A percentile compares a stretch with the other conserved stretches of the same genome.
phyloP scores from a whole-genome alignment of 2,329 filamentous ascomycete genomes.

The Aureobasidium sp. region DNA sequence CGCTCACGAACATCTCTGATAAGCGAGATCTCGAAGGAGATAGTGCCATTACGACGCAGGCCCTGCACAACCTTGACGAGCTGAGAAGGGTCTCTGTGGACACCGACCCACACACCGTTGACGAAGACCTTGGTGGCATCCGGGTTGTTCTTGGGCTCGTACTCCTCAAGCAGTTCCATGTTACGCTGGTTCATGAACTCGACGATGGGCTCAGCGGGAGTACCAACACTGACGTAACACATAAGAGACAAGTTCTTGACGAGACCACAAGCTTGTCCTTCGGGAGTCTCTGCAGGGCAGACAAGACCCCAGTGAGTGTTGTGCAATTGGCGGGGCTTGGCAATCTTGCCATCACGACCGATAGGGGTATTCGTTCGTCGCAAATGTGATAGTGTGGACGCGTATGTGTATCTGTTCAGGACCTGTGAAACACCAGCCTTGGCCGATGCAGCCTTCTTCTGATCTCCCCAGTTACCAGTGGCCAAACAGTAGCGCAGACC shows the following conservation, averaged over 20 bases:
- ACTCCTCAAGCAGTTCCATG: constrained; percentile 96
- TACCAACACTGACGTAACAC: constrained; percentile 96
- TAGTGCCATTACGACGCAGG: constrained; percentile 58
- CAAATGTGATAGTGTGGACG: constrained; percentile 93
- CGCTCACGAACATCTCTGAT: constrained; percentile 93
- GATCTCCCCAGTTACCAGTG: constrained; percentile 98
- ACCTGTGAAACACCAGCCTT: constrained; percentile 98
- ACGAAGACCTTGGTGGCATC: constrained; percentile 97
- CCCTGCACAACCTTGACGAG: constrained; percentile 52
- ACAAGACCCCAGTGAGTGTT: constrained; percentile 98
- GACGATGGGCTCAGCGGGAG: constrained; percentile 78
- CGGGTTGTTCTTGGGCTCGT: constrained; percentile 58
- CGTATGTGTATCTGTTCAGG: constrained; percentile 93
- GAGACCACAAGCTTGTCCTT: constrained; percentile 95
- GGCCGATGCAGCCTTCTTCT: constrained; percentile 93
- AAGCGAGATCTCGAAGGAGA: constrained; percentile 88
- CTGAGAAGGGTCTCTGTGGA: constrained; percentile 80
- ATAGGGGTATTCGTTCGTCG: constrained; percentile 96
- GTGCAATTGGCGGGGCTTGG: constrained; percentile 94
- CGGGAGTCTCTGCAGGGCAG: constrained; percentile 92
- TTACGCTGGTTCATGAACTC: constrained; percentile 94
- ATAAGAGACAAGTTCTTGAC: constrained; percentile 97
- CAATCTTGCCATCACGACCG: constrained; percentile 93
- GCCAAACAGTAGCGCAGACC: constrained; percentile 94
- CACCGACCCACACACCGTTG: constrained; percentile 96